A percentile compares a stretch with the other conserved stretches of the same genome.
Conservation (phyloP, 192 early-diverging fungal genomes). For the Mycoemilia scoparia region DNA sequence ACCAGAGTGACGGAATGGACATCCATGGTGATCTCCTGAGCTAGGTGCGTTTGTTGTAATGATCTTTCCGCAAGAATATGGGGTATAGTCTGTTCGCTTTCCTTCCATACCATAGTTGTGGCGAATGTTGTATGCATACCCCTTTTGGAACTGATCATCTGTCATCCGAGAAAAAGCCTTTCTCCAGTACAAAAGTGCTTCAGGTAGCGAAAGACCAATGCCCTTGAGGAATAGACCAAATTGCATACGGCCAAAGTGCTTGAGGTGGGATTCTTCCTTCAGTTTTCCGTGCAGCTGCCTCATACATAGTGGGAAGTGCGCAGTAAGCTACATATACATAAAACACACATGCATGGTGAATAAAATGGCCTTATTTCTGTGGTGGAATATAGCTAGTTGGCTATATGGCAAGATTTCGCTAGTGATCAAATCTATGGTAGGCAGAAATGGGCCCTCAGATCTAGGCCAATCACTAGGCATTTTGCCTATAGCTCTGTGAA, state of each 20-base stretch:
- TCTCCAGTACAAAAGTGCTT: slow-evolving; percentile 86
- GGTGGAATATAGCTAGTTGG: too few species aligned
- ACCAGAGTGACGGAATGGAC: slow-evolving; percentile 79
- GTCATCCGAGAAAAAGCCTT: slow-evolving; percentile 57
- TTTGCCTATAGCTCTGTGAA: too few species aligned
- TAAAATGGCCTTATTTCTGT: too few species aligned
- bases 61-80: slow-evolving; percentile 74
- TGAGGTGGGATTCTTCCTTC: slow-evolving; percentile 54
- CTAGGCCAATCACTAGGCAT: too few species aligned
- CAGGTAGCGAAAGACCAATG: slow-evolving; percentile 70
- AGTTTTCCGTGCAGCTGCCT: slow-evolving; percentile 55
- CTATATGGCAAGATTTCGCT: too few species aligned
- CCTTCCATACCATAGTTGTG: slow-evolving; percentile 95
- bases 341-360: not conserved
- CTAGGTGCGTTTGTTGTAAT: slow-evolving; percentile 64
- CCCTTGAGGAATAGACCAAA: slow-evolving; percentile 91
- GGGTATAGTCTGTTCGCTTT: slow-evolving; percentile 55
- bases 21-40: slow-evolving; percentile 80
- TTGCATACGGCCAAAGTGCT: slow-evolving; percentile 77
- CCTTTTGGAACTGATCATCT: slow-evolving; percentile 83
- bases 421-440: too few species aligned
- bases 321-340: slow-evolving; percentile 23
- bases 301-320: slow-evolving; percentile 88
- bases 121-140: slow-evolving; percentile 86
- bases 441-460: too few species aligned